A percentile compares a stretch with the other conserved stretches of the same genome.
Conservation (phyloP, 352 stramenopile genomes). For the Phytophthora multivora region DNA sequence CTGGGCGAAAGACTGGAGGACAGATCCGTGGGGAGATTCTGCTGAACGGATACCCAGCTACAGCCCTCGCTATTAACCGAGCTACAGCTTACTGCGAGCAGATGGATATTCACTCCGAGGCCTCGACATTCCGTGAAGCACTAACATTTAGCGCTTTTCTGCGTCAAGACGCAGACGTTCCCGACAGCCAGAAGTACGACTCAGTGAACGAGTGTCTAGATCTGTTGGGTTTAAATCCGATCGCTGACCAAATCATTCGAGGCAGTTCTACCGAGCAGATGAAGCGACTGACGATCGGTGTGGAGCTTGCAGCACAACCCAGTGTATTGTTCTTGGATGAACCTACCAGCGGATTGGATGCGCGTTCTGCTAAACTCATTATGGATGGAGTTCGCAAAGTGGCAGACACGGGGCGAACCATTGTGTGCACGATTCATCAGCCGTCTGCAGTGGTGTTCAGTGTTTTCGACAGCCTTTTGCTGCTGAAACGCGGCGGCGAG, state of each 20-base stretch:
- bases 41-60: conserved; percentile 78
- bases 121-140: conserved; percentile 86
- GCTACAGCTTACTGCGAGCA: conserved; percentile 59
- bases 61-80: conserved; percentile 32
- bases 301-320: conserved; percentile 80
- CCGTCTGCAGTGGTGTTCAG: conserved; percentile 42
- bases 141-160: conserved; percentile 87
- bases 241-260: conserved; percentile 43
- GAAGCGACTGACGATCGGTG: conserved; percentile 53
- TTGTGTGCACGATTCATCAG: conserved; percentile 84
- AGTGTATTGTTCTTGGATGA: conserved; percentile 79
- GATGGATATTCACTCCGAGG: conserved; percentile 86
- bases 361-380: conserved; percentile 74
- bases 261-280: conserved; percentile 46
- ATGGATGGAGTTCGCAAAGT: conserved; percentile 54
- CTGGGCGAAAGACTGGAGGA: conserved; percentile 88
- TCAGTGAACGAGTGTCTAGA: conserved; percentile 40
- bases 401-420: conserved; percentile 1
- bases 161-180: conserved; percentile 35
- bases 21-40: conserved; percentile 73
- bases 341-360: conserved; percentile 82
- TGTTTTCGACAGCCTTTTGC: conserved; percentile 77
- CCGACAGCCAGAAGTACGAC: conserved; percentile 32
- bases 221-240: conserved; percentile 27
- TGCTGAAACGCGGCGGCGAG: conserved; percentile 60